Evolutionary conservation across 2,329 filamentous ascomycete genomes (phyloP).

Genomic region (Diaporthe destruens): DNA sequence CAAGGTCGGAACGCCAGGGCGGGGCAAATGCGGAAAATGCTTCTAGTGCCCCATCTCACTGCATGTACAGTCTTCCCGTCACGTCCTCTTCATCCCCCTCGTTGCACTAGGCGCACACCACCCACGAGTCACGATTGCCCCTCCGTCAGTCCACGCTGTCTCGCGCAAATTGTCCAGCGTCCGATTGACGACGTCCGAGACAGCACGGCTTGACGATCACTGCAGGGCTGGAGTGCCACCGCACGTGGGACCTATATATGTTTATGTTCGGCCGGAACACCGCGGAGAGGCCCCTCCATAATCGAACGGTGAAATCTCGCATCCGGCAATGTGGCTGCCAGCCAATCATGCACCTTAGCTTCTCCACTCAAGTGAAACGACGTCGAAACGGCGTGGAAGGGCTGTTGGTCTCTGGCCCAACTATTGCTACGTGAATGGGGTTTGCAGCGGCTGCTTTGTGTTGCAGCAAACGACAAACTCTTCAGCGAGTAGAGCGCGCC

Average conservation of each 20-base stretch:
- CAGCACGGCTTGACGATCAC: constrained; percentile 22
- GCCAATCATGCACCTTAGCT: constrained; percentile 12
- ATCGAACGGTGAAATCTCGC: not conserved
- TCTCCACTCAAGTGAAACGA: constrained; percentile 25
- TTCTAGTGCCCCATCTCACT: constrained; percentile 18
- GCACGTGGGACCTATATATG: constrained; percentile 30
- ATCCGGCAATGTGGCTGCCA: not conserved
- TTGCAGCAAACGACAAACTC: not conserved
- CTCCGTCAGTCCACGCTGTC: constrained; percentile 11
- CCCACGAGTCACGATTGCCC: constrained; percentile 19
- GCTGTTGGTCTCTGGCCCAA: constrained; percentile 8
- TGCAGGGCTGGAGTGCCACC: constrained; percentile 26
- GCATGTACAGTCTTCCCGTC: constrained; percentile 16
- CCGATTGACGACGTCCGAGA: constrained; percentile 28
- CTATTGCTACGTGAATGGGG: constrained; percentile 4
- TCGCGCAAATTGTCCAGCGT: constrained; percentile 19
- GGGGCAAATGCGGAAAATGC: constrained; percentile 28
- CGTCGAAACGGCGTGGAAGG: constrained; percentile 19
- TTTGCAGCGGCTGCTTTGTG: constrained; percentile 3
- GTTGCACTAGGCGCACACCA: not conserved
- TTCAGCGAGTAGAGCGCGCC: not conserved
- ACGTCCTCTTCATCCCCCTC: not conserved
- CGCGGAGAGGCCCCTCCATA: not conserved
- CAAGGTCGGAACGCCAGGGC: constrained; percentile 11
- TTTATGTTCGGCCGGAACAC: constrained; percentile 25